Percentiles rank a stretch among this genome's conserved stretches.
phyloP scores from a whole-genome alignment of 495 filamentous ascomycete species.

The Penicillium macrosclerotiorum region DNA sequence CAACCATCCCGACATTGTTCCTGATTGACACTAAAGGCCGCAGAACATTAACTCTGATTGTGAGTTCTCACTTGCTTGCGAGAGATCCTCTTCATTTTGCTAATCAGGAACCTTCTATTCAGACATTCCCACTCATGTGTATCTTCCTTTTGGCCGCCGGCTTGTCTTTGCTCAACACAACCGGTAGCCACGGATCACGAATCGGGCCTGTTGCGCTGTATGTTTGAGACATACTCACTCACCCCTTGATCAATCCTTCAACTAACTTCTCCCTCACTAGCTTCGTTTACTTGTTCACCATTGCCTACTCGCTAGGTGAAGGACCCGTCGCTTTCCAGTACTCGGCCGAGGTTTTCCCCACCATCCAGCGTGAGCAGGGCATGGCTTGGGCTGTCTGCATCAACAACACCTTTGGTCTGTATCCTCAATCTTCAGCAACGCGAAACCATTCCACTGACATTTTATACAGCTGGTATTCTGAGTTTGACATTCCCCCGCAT shows the following conservation, averaged over 20 bases:
- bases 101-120: no score
- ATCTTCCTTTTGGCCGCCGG: conserved; percentile 68
- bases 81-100: no score
- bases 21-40: conserved; percentile 79
- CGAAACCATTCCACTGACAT: conserved; percentile 5
- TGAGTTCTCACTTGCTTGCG: conserved; percentile 19
- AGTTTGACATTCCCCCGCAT: conserved; percentile 52
- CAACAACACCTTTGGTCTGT: conserved; percentile 45
- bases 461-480: conserved; percentile 35
- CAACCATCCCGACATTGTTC: conserved; percentile 65
- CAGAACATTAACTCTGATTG: conserved; percentile 50
- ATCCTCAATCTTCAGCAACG: background rate
- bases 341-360: conserved; percentile 51
- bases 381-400: conserved; percentile 47
- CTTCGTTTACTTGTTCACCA: conserved; percentile 43
- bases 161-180: conserved; percentile 48
- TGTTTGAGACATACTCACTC: conserved; percentile 10
- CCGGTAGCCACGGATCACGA: conserved; percentile 9
- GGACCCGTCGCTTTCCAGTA: conserved; percentile 54
- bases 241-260: background rate
- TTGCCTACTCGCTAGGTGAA: conserved; percentile 46
- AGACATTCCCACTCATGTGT: conserved; percentile 81
- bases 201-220: conserved; percentile 33
- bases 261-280: conserved; percentile 11
- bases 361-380: conserved; percentile 45